Percentiles rank a stretch among this genome's conserved stretches.
Evolutionary conservation across 805 yeast species (phyloP).

Genomic region (Monosporozyma yasuniensis): DNA sequence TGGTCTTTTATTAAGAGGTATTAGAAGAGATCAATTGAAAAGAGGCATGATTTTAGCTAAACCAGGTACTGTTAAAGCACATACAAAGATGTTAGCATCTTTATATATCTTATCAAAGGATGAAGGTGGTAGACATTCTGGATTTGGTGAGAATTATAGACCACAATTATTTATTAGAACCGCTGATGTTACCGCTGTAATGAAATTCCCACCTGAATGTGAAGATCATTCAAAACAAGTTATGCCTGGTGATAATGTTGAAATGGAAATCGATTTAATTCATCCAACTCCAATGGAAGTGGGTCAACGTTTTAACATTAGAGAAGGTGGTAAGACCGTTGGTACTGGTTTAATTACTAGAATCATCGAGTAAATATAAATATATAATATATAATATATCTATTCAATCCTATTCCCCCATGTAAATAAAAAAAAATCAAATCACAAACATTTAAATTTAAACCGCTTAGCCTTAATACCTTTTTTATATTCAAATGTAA

Average conservation of each 20-base stretch:
- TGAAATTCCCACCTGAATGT: conserved; percentile 78
- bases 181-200: conserved; percentile 84
- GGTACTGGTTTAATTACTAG: conserved; percentile 98
- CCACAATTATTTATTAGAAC: conserved; percentile 97
- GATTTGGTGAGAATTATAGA: conserved; percentile 94
- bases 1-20: conserved; percentile 94
- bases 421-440: not conserved
- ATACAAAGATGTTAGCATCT: conserved; percentile 89
- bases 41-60: conserved; percentile 98
- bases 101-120: conserved; percentile 87
- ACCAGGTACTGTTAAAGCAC: conserved; percentile 86
- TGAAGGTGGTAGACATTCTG: conserved; percentile 99
- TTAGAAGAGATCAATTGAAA: conserved; percentile 91
- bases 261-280: conserved; percentile 84
- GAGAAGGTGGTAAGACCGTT: conserved; percentile 99
- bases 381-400: not conserved
- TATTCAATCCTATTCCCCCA: not conserved
- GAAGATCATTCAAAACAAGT: conserved; percentile 85
- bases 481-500: conserved; percentile 3
- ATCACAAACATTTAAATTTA: too few relatives aligned
- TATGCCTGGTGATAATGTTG: conserved; percentile 97
- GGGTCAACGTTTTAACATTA: conserved; percentile 97
- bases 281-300: conserved; percentile 91
- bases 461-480: too few relatives aligned
- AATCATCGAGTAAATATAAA: conserved; percentile 46